A percentile compares a stretch with the other conserved stretches of the same genome.
Conservation (phyloP, 768 basidiomycete species). For the Lentinula edodes region DNA sequence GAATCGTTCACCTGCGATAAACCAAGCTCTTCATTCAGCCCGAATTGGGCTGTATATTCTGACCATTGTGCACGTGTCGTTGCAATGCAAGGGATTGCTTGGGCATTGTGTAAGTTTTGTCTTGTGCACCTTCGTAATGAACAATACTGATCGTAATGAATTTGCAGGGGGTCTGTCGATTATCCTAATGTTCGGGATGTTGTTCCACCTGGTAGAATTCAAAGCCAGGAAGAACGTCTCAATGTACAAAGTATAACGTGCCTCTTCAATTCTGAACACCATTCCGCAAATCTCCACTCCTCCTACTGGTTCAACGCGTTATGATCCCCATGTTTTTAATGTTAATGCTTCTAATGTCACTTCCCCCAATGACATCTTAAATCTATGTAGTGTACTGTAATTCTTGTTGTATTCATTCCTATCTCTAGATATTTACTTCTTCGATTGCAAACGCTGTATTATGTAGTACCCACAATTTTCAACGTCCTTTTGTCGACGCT, state of each 20-base stretch:
- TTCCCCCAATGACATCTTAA: not conserved
- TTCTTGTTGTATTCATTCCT: not conserved
- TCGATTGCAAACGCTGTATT: not conserved
- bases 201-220: constrained; percentile 22
- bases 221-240: constrained; percentile 19
- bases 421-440: not conserved
- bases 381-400: not conserved
- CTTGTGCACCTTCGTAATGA: not conserved
- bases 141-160: not conserved
- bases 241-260: constrained; percentile 9
- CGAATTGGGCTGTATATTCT: constrained; percentile 19
- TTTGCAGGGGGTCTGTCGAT: constrained; percentile 21
- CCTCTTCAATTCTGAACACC: not conserved
- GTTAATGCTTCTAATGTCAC: not conserved
- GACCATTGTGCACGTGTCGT: constrained; percentile 21
- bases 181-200: constrained; percentile 20
- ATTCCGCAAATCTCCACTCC: not conserved
- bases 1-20: constrained; percentile 17
- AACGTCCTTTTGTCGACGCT: not conserved
- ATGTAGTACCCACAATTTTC: not conserved
- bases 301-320: not conserved
- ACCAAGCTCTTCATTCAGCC: constrained; percentile 13
- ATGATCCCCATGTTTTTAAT: not conserved
- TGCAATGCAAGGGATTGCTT: constrained; percentile 23
- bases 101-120: constrained; percentile 22